A percentile compares a stretch with the other conserved stretches of the same genome.
phyloP scores from a whole-genome alignment of 805 yeast genomes.

The Candida parachauliodes region DNA sequence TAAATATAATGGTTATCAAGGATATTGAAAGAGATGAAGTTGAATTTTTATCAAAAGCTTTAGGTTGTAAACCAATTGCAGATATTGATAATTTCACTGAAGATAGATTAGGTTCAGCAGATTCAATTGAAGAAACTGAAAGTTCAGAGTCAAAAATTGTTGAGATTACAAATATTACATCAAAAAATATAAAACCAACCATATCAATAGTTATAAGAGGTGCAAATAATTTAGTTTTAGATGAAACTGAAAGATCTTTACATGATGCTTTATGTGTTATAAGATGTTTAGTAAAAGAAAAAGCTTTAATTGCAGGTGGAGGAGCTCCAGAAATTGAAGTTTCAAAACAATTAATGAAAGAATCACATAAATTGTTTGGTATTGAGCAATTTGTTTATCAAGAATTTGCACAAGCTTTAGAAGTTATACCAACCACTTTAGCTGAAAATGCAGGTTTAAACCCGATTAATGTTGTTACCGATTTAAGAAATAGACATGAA shows the following conservation, averaged over 20 bases:
- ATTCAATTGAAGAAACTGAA: slow-evolving; percentile 86
- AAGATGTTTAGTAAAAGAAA: slow-evolving; percentile 82
- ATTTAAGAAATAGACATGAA: slow-evolving; percentile 86
- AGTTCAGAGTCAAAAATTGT: slow-evolving; percentile 88
- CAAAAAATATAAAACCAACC: slow-evolving; percentile 57
- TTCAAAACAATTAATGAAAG: slow-evolving; percentile 67
- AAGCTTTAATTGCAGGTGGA: slow-evolving; percentile 94
- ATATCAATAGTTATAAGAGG: slow-evolving; percentile 94
- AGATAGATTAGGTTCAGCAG: slow-evolving; percentile 89
- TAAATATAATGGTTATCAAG: slow-evolving; percentile 89
- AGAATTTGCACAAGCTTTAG: slow-evolving; percentile 88
- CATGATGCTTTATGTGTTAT: slow-evolving; percentile 97
- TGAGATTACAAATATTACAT: slow-evolving; percentile 71
- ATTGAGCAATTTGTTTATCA: slow-evolving; percentile 88
- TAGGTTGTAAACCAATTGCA: slow-evolving; percentile 95
- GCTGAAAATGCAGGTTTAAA: slow-evolving; percentile 96
- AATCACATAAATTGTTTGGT: slow-evolving; percentile 71
- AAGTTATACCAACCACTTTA: slow-evolving; percentile 87
- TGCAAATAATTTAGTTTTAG: slow-evolving; percentile 84
- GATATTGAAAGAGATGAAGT: slow-evolving; percentile 96
- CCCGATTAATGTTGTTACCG: slow-evolving; percentile 88
- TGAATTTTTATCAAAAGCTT: slow-evolving; percentile 78
- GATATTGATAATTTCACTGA: slow-evolving; percentile 92
- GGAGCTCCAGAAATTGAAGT: slow-evolving; percentile 97
- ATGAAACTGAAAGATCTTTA: slow-evolving; percentile 94